Percentiles rank a stretch among this genome's conserved stretches.
These are phyloP conservation scores for Trametes meyenii DNA, from an alignment of 768 basidiomycete species.

Conservation along the genomic window DNA sequence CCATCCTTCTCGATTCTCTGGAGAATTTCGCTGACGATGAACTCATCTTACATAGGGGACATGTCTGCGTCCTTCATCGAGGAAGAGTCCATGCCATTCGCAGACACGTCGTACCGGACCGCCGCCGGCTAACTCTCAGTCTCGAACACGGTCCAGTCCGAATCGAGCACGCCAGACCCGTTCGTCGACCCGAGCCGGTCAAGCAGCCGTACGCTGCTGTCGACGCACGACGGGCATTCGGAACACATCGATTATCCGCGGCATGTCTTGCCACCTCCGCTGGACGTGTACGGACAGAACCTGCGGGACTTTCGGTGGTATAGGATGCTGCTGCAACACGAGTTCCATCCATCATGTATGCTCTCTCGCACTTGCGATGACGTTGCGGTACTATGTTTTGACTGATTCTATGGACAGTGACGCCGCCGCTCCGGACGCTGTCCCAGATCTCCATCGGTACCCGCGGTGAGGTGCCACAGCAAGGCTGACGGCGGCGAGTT, in stretches of 20 bases:
- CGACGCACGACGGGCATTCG: constrained; percentile 13
- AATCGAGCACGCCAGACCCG: background rate
- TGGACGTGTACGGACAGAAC: constrained; percentile 28
- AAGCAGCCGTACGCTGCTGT: constrained; percentile 19
- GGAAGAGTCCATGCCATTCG: constrained; percentile 19
- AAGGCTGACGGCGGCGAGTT: constrained; percentile 68
- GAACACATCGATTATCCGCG: constrained; percentile 15
- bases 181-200: constrained; percentile 10
- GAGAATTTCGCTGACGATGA: background rate
- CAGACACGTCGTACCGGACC: constrained; percentile 28
- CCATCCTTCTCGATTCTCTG: background rate
- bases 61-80: constrained; percentile 23
- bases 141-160: constrained; percentile 14
- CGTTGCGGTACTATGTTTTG: background rate
- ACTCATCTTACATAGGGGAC: constrained; percentile 12
- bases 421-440: constrained; percentile 70
- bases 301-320: constrained; percentile 67
- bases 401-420: constrained; percentile 31
- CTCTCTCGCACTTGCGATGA: background rate
- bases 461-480: constrained; percentile 72
- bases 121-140: constrained; percentile 14
- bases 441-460: constrained; percentile 62
- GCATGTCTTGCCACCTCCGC: constrained; percentile 25
- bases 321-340: constrained; percentile 63
- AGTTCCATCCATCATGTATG: constrained; percentile 70